Percentiles rank a stretch among this genome's conserved stretches.
These are phyloP conservation scores for Striga asiatica DNA, from an alignment of 257 asterid genomes.

Conservation along the genomic window DNA sequence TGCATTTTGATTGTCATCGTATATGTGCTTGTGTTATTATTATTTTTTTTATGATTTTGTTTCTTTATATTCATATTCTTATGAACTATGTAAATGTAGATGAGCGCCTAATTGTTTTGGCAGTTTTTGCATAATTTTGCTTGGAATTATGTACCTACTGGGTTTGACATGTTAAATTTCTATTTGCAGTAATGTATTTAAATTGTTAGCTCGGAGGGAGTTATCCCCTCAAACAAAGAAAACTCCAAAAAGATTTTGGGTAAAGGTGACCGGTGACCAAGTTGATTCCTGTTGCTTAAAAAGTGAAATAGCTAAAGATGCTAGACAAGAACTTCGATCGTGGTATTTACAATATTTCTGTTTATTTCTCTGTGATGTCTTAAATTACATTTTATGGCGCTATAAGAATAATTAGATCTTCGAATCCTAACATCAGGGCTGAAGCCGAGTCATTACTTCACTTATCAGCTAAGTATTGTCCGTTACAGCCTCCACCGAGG, in stretches of 20 bases:
- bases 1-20: slow-evolving; percentile 9
- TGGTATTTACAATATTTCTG: slow-evolving; percentile 35
- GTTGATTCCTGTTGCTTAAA: slow-evolving; percentile 34
- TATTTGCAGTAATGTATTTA: slow-evolving; percentile 54
- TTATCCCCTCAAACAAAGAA: slow-evolving; percentile 65
- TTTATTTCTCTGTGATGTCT: background rate
- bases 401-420: background rate
- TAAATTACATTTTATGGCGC: background rate
- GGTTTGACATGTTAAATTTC: slow-evolving; percentile 20
- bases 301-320: slow-evolving; percentile 54
- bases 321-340: slow-evolving; percentile 73
- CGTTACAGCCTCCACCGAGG: slow-evolving; percentile 87
- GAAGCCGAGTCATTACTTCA: slow-evolving; percentile 81
- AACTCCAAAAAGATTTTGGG: slow-evolving; percentile 61
- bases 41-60: background rate
- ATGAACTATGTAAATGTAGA: background rate
- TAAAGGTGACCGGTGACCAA: slow-evolving; percentile 34
- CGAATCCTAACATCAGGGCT: slow-evolving; percentile 44
- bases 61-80: background rate
- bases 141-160: slow-evolving; percentile 10
- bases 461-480: slow-evolving; percentile 79
- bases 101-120: background rate
- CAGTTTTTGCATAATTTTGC: slow-evolving; percentile 4
- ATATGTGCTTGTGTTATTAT: background rate
- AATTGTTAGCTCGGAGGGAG: slow-evolving; percentile 75